Evolutionary conservation across 495 filamentous ascomycete species (phyloP).

Genomic region (Chlorociboria aeruginascens): DNA sequence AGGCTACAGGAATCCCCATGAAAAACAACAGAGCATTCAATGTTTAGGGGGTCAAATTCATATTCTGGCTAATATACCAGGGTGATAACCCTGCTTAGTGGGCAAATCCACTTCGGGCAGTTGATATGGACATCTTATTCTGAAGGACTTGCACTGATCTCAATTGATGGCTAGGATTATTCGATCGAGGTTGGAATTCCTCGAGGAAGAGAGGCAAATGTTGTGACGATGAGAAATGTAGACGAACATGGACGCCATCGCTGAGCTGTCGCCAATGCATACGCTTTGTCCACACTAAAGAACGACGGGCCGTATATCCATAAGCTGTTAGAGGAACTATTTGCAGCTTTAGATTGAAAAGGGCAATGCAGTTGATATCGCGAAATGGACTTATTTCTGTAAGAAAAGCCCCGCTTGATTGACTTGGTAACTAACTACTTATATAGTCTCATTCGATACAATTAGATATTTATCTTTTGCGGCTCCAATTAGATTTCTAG

Average conservation of each 20-base stretch:
- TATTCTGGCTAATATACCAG: no score
- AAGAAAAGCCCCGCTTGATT: neutral
- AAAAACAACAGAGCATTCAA: no score
- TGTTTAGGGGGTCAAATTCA: no score
- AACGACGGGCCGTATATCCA: neutral
- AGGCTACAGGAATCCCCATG: no score
- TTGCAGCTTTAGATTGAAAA: neutral
- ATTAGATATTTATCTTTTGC: constrained; percentile 34
- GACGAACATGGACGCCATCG: neutral
- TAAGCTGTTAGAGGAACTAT: neutral
- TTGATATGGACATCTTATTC: no score
- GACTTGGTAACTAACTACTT: no score
- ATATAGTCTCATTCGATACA: constrained; percentile 23
- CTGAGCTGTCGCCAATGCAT: constrained; percentile 1
- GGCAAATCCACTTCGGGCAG: no score
- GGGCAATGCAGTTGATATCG: constrained; percentile 10
- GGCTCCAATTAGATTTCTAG: constrained; percentile 21
- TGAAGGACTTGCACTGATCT: no score
- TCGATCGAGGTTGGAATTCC: no score
- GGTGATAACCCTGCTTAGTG: no score
- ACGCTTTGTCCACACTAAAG: neutral
- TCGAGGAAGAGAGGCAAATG: no score
- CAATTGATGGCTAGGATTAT: no score
- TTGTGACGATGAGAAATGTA: constrained; percentile 1
- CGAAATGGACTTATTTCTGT: constrained; percentile 19